A percentile compares a stretch with the other conserved stretches of the same genome.
phyloP scores from a whole-genome alignment of 441 rosid genomes.

The Euphorbia neoarborescens region DNA sequence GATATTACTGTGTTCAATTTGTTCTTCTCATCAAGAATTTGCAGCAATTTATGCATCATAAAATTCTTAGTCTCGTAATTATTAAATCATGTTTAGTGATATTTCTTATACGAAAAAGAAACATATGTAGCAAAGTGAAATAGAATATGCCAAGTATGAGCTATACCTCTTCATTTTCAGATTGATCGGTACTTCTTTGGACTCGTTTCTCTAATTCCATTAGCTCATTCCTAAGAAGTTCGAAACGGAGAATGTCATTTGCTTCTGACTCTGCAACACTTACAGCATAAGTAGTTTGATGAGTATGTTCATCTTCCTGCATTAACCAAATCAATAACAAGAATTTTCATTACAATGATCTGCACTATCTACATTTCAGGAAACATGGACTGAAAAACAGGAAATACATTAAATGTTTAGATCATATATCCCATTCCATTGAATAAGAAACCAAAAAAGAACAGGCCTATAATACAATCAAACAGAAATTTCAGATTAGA shows the following conservation, averaged over 20 bases:
- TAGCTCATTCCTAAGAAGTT: slow-evolving; percentile 74
- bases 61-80: background rate
- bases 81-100: background rate
- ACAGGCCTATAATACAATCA: background rate
- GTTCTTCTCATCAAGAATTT: background rate
- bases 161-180: slow-evolving; percentile 60
- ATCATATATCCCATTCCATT: background rate
- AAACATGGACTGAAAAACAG: background rate
- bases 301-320: slow-evolving; percentile 49
- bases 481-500: background rate
- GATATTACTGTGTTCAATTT: background rate
- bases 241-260: slow-evolving; percentile 69
- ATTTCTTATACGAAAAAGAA: slow-evolving; percentile 4
- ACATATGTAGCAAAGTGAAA: background rate
- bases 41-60: background rate
- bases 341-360: slow-evolving; percentile 16
- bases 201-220: slow-evolving; percentile 90
- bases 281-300: slow-evolving; percentile 27
- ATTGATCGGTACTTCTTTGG: slow-evolving; percentile 60
- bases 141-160: background rate
- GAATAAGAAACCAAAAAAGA: background rate
- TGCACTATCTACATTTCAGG: slow-evolving; percentile 11
- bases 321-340: slow-evolving; percentile 21
- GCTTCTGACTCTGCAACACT: slow-evolving; percentile 41
- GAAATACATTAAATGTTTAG: background rate